Evolutionary conservation across 192 early-diverging fungal species (phyloP), one percentile per base, ranked within the genome.

Genomic region (Coemansia umbellata): DNA sequence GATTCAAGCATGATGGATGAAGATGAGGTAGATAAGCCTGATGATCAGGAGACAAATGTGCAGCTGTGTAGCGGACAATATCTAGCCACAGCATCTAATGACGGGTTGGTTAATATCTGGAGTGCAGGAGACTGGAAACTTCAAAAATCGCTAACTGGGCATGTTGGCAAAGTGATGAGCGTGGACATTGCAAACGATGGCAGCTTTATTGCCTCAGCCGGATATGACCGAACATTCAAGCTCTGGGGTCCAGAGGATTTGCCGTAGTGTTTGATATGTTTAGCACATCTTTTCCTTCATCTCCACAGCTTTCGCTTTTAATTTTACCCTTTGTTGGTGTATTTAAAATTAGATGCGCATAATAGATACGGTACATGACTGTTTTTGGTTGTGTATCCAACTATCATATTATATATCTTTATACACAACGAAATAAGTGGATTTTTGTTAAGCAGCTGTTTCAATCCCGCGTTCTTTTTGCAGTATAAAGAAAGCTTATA

Each of bases 161-260:
- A 95, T 49, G 88, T 92, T 36, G 88, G 89, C 48, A 94, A 92
- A 61, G 90, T 99, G 1, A 91, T 91, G 80, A 77, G 87, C 39
- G 72, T 92, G 11, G 96, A 98, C 69, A 76, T 97, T 21, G 85
- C 50, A 3, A 15, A 60, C 66, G 85, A 98, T 72, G 88, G 90
- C 30, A 77, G 81, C 47, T 95, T 83, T 58, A 83, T 98, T 64
- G 92, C 81, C 1, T 94, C 93, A 4, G 74, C 86, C 33, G 87
- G 88, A 9, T 95, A 85, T 53, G 96, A 98, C 67, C 83, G 94
- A 30, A 96, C 96, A 0, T 96, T 97, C 69, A 98, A 98, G 71
- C 78, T 98, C 10, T 95, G 85, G 85, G 78, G 77, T 33, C 65
- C 81, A 5, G 86, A 88, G 30, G 63, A 80, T 35, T 41, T 67